phyloP scores from a whole-genome alignment of 1,284 basidiomycete genomes.

The Marasmius oreades region DNA sequence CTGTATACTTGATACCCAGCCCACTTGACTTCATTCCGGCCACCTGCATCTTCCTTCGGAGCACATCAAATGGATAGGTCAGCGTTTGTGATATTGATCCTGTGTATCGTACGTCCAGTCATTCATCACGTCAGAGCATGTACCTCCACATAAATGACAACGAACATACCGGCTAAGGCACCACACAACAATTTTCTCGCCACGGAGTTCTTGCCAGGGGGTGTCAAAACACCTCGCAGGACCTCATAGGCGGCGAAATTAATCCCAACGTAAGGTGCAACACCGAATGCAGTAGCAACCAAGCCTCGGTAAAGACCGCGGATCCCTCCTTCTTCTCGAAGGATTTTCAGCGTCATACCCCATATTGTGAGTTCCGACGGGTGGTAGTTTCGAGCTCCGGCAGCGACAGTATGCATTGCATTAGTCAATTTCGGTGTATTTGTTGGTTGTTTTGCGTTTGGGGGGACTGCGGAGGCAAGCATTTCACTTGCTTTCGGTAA shows the following conservation, averaged over 20 bases:
- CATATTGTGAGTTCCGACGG: slow-evolving; percentile 70
- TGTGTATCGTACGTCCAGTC: slow-evolving; percentile 19
- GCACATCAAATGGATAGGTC: slow-evolving; percentile 94
- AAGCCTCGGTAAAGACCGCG: slow-evolving; percentile 86
- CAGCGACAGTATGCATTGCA: slow-evolving; percentile 52
- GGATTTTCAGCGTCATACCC: slow-evolving; percentile 88
- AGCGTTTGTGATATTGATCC: slow-evolving; percentile 88
- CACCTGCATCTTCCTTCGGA: slow-evolving; percentile 95
- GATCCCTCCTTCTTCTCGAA: slow-evolving; percentile 88
- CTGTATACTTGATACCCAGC: slow-evolving; percentile 66
- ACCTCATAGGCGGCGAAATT: slow-evolving; percentile 83
- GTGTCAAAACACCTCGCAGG: slow-evolving; percentile 67
- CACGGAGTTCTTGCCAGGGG: slow-evolving; percentile 66
- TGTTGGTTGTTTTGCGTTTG: slow-evolving; percentile 18
- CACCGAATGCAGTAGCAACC: slow-evolving; percentile 85
- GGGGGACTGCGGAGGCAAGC: slow-evolving; percentile 1
- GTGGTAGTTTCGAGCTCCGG: slow-evolving; percentile 35
- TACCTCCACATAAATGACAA: neutral
- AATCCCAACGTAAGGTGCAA: slow-evolving; percentile 90
- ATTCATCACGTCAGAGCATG: slow-evolving; percentile 9
- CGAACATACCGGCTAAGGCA: slow-evolving; percentile 63
- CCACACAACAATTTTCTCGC: slow-evolving; percentile 70
- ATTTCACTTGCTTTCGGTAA: slow-evolving; percentile 2
- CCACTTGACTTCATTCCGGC: slow-evolving; percentile 74
- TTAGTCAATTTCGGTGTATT: slow-evolving; percentile 39